Base-by-base conservation (phyloP, 192 early-diverging fungal species). In the Entophlyctis helioformis region DNA sequence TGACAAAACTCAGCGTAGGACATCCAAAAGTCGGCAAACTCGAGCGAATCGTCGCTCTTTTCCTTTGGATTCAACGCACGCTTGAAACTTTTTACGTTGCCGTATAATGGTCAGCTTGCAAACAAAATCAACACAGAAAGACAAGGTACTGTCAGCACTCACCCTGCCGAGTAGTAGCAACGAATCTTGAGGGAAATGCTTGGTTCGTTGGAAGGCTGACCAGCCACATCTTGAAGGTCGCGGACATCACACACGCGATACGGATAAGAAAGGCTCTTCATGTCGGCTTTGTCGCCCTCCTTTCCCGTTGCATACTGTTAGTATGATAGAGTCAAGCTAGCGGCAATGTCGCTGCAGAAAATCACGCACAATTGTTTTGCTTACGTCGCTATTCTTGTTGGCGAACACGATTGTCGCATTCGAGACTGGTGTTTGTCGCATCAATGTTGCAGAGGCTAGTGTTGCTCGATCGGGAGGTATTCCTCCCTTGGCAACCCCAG, bases 181-280 rank as follows among this genome's bases (percentile, higher is more conserved):
- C 16, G 33, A 22, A 38, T 39, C n/a, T 25, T 21, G 24, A 33
- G 43, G 26, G 23, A 1, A 38, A 6, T 9, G 26, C 22, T 32
- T 20, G 42, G 31, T 29, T 42, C 39, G 5, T 42, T 20, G 35
- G 11, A n/a, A 22, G 34, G 25, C 5, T 42, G 18, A 11, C 18
- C 26, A 4, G 37, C 22, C 7, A 2, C n/a, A 10, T 48, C 46
- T 44, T 29, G 44, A 28, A 42, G 35, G 23, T 67, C 64, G 16
- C 46, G 50, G 3, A 62, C 53, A 29, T 62, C 60, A 1, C 57
- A 33, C 11, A 62, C 22, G 8, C 69, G 53, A 41, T 61, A 66
- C 2, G 42, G 54, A 42, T 39, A 57, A 2, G 48, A 22, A 21
- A 71, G 47, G 2, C 42, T 60, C 19, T 45, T 25, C 1, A 71